Base-by-base conservation (phyloP, 2,329 filamentous ascomycete genomes). In the Diplodia corticola region DNA sequence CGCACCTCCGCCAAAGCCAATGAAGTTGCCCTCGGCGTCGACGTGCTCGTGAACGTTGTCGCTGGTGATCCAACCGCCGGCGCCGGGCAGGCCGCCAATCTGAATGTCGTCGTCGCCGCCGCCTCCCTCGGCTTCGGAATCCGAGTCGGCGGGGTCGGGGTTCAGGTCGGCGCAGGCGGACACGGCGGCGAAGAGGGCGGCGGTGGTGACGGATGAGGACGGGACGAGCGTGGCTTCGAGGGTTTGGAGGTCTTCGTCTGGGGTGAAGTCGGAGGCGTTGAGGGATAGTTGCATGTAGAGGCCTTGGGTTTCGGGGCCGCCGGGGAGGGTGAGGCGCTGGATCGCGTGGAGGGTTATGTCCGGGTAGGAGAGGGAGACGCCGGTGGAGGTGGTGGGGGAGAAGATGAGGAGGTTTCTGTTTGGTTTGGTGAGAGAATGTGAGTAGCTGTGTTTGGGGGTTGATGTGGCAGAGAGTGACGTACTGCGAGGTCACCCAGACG, bases 51-150 rank as follows among this genome's bases (percentile, higher is more conserved):
- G 83, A 75, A 96, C 89, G 72, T 97, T 98, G 66, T 97, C 94
- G 9, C 91, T 91, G 17, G 94, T 98, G 74, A 98, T 93, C 91
- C 91, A 94, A 0, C 91, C 91, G 0, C 86, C 86, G 59, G 90
- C 91, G 1, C 91, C 90, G 0, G 91, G 89, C 76, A 53, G 33
- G 3, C 54, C 44, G 33, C 33, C 33, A 12, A 35, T 13, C 9
- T 35, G n/a, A 91, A 86, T 76, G 0, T 73, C 76, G 13, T 78
- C 80, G 6, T 74, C 82, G 0, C 84, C 80, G 6, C 74, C 82
- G 0, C 84, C 85, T 0, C 86, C 86, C 7, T 20, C 54, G 1
- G 85, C 86, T 1, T 86, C 86, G 0, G 75, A 78, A 13, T 84
- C 86, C 3, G 44, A 35, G 83, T 85, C 10, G 82, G 80, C n/a